Percentiles rank a stretch among this genome's conserved stretches.
Evolutionary conservation across 495 filamentous ascomycete species (phyloP).

Genomic region (Wilcoxina mikolae): DNA sequence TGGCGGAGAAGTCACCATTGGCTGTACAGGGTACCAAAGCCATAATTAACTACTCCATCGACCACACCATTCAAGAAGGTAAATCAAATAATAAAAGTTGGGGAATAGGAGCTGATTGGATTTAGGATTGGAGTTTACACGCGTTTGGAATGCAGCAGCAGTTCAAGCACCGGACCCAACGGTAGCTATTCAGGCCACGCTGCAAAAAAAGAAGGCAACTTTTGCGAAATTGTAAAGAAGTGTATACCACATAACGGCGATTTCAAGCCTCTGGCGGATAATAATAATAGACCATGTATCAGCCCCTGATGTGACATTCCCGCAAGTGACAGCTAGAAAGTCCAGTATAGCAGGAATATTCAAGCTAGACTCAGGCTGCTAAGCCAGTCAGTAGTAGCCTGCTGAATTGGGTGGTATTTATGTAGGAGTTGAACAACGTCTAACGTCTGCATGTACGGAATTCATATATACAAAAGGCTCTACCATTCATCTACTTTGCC

Average conservation of each 20-base stretch:
- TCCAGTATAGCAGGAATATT: too few species aligned
- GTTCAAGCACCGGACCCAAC: slow-evolving; percentile 69
- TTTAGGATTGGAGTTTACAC: slow-evolving; percentile 62
- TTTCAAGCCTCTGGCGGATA: too few species aligned
- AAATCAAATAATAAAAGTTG: slow-evolving; percentile 23
- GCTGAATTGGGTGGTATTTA: too few species aligned
- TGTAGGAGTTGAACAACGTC: too few species aligned
- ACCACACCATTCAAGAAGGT: slow-evolving; percentile 65
- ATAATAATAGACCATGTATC: too few species aligned
- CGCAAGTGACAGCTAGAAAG: too few species aligned
- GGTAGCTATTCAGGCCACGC: slow-evolving; percentile 54
- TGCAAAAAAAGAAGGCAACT: slow-evolving; percentile 63
- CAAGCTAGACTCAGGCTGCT: too few species aligned
- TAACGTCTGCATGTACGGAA: too few species aligned
- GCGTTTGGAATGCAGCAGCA: slow-evolving; percentile 70
- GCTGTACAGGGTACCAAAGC: slow-evolving; percentile 91
- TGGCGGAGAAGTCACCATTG: slow-evolving; percentile 75
- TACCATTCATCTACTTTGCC: slow-evolving; percentile 14
- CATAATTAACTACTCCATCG: slow-evolving; percentile 71
- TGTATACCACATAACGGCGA: too few species aligned
- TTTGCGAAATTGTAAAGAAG: slow-evolving; percentile 58
- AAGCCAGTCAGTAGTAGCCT: too few species aligned
- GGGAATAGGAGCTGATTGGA: neutral
- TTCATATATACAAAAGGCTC: too few species aligned
- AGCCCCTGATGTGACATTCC: too few species aligned